A percentile compares a stretch with the other conserved stretches of the same genome.
Conservation (phyloP, 768 basidiomycete species). For the Candolleomyces aberdarensis region DNA sequence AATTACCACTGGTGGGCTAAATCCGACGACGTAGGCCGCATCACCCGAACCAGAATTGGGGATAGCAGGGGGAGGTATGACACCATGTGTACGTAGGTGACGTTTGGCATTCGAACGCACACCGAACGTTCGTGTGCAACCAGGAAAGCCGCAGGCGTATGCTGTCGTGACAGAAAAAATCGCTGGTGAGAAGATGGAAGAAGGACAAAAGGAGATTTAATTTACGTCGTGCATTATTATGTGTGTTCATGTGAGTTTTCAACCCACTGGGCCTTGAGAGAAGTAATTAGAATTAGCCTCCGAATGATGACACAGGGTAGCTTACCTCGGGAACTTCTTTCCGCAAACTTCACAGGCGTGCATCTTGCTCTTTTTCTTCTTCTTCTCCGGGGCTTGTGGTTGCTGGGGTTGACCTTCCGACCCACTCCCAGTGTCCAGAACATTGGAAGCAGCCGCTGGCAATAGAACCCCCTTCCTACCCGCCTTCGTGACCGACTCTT, state of each 20-base stretch:
- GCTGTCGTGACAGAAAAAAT: slow-evolving; percentile 25
- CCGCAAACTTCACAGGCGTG: slow-evolving; percentile 48
- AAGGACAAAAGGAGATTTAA: slow-evolving; percentile 6
- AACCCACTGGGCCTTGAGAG: slow-evolving; percentile 49
- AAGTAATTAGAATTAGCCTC: neutral
- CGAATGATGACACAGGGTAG: slow-evolving; percentile 1
- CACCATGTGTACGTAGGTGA: slow-evolving; percentile 74
- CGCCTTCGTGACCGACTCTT: neutral
- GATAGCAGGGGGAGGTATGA: slow-evolving; percentile 23
- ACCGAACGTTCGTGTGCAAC: slow-evolving; percentile 66
- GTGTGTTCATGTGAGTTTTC: slow-evolving; percentile 56
- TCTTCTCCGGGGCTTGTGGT: slow-evolving; percentile 12
- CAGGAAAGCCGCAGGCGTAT: slow-evolving; percentile 51
- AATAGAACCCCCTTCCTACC: too few species aligned
- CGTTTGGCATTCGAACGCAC: slow-evolving; percentile 81
- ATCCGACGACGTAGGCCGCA: slow-evolving; percentile 34
- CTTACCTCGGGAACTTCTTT: slow-evolving; percentile 50
- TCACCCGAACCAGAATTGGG: slow-evolving; percentile 4
- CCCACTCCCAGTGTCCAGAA: neutral
- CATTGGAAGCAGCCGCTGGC: neutral
- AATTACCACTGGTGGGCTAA: slow-evolving; percentile 33
- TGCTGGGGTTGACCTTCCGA: neutral
- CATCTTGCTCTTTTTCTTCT: slow-evolving; percentile 53
- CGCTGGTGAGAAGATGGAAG: neutral
- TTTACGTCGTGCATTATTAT: slow-evolving; percentile 51